phyloP scores from a whole-genome alignment of 2,329 filamentous ascomycete genomes.

The Alternaria sp. region DNA sequence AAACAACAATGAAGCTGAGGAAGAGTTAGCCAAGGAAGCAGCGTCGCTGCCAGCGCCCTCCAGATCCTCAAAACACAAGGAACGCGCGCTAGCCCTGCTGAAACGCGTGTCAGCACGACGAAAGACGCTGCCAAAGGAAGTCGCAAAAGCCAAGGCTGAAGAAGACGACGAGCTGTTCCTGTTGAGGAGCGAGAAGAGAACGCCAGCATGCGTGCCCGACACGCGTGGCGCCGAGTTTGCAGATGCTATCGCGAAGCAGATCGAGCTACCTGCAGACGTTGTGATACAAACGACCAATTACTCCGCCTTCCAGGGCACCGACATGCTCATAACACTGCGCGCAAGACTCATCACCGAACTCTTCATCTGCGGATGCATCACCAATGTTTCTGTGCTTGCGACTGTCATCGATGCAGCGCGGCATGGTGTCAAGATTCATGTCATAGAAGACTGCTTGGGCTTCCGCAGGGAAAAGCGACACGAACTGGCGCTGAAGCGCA shows the following conservation, averaged over 20 bases:
- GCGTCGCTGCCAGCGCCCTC: conserved; percentile 40
- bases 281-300: conserved; percentile 77
- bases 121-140: conserved; percentile 35
- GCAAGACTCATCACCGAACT: conserved; percentile 87
- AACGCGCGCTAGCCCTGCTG: conserved; percentile 46
- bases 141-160: conserved; percentile 35
- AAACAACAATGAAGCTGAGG: conserved; percentile 43
- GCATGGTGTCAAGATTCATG: conserved; percentile 84
- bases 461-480: conserved; percentile 76
- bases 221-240: conserved; percentile 59
- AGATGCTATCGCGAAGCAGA: conserved; percentile 56
- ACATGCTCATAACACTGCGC: conserved; percentile 77
- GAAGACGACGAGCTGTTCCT: conserved; percentile 58
- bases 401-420: conserved; percentile 89
- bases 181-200: conserved; percentile 44
- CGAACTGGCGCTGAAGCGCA: conserved; percentile 70
- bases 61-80: conserved; percentile 44
- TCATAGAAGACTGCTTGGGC: conserved; percentile 88
- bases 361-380: conserved; percentile 85
- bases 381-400: conserved; percentile 88
- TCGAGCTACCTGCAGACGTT: conserved; percentile 59
- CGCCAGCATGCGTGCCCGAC: conserved; percentile 52
- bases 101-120: conserved; percentile 46
- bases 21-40: conserved; percentile 27
- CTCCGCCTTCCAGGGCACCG: conserved; percentile 81